Base-by-base conservation (phyloP, 495 filamentous ascomycete species). In the Rostrohypoxylon terebratum region DNA sequence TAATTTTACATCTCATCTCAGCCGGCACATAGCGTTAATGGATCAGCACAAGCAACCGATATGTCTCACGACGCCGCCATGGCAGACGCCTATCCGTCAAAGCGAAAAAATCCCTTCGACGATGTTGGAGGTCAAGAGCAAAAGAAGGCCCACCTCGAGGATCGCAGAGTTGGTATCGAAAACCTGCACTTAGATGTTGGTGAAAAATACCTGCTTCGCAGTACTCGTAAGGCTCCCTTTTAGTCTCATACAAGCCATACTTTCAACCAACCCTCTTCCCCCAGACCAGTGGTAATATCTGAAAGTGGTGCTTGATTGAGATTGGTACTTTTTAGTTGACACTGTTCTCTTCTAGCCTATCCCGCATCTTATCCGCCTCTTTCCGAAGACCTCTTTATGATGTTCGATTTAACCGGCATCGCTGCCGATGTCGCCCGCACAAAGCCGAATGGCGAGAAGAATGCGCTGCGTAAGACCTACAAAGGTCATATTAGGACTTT, bases 171-270 rank as follows among this genome's bases (percentile, higher is more conserved):
- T 75, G 81, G 80, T 83, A 87, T 87, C 79, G 80, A 85, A 70
- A 82, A 84, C 79, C 82, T 87, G 58, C 85, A 87, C 74, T 66
- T 83, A 70, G 83, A 88, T 79, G 85, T 88, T 61, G 86, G 85
- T 76, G 76, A 82, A 68, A 87, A 86, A 81, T 88, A 88, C 80
- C 82, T 87, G 63, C 81, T 88, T 81, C 86, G 84, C 83, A 86
- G 81, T 83, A 85, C 83, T 85, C 84, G 86, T 88, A 88, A 87
- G 86, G 76, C 83, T 84, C 83, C 83, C 84, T 82, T 75, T 78
- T 28, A 66, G 72, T 71, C 70, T 78, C 69, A 69, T 72, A 72
- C 66, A 71, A 65, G 58, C 67, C 55, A 64, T 42, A 55, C 65
- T 20, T 50, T 44, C 55, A 48, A 9, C 53, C 53, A 53, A 66